Conservation (phyloP, 345 rosid genomes). For the Dipteronia sinensis region DNA sequence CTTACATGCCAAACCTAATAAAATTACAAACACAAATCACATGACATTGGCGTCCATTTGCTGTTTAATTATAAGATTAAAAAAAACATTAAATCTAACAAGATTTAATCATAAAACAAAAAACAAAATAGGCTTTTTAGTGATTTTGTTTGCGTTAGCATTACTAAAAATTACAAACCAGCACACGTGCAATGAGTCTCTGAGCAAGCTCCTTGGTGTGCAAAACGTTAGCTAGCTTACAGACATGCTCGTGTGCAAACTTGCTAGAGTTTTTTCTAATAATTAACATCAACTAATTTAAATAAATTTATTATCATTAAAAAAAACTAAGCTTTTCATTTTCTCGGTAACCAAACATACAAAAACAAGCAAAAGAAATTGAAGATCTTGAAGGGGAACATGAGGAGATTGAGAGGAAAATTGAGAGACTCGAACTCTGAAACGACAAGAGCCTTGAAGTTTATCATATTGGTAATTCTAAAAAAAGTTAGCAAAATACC, state of each 20-base stretch:
- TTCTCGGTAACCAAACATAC: slow-evolving; percentile 31
- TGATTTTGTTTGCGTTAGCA: neutral
- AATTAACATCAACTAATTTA: slow-evolving; percentile 4
- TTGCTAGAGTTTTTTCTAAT: slow-evolving; percentile 92
- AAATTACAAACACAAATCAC: slow-evolving; percentile 59
- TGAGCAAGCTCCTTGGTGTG: slow-evolving; percentile 91
- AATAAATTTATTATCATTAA: no score
- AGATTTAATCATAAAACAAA: slow-evolving; percentile 29
- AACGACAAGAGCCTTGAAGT: slow-evolving; percentile 80
- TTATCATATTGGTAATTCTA: no score
- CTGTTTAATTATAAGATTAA: slow-evolving; percentile 36
- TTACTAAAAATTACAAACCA: neutral
- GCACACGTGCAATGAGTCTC: slow-evolving; percentile 58
- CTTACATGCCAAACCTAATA: no score
- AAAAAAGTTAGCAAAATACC: no score
- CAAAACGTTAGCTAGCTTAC: slow-evolving; percentile 95
- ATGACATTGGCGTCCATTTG: slow-evolving; percentile 74
- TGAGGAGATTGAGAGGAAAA: slow-evolving; percentile 87
- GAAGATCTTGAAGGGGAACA: slow-evolving; percentile 37
- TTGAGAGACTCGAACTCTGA: slow-evolving; percentile 63
- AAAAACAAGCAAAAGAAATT: neutral
- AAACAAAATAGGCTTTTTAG: slow-evolving; percentile 39
- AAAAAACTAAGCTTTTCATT: neutral
- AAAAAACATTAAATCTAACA: slow-evolving; percentile 6
- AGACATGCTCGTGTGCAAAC: slow-evolving; percentile 89